Conservation (phyloP, 2,329 filamentous ascomycete species). For the Purpureocillium takamizusanense region DNA sequence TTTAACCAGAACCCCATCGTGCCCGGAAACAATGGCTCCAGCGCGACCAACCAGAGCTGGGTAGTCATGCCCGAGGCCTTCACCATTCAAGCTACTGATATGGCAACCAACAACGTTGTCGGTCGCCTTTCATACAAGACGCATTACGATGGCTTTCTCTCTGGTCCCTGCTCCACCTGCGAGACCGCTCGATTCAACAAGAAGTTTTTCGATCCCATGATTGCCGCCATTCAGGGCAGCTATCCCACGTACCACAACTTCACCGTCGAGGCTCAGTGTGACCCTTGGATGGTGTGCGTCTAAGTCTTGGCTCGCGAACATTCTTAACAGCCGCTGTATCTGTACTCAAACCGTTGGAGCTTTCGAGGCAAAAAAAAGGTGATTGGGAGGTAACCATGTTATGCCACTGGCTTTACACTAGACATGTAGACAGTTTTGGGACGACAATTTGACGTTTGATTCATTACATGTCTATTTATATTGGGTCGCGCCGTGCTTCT, state of each 20-base stretch:
- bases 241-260: slow-evolving; percentile 29
- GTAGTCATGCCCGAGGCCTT: slow-evolving; percentile 30
- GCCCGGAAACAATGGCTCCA: slow-evolving; percentile 20
- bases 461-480: no score
- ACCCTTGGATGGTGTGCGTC: slow-evolving; percentile 27
- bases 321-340: slow-evolving; percentile 2
- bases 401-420: slow-evolving; percentile 8
- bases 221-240: slow-evolving; percentile 26
- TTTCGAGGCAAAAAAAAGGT: slow-evolving; percentile 2
- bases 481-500: no score
- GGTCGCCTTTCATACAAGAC: slow-evolving; percentile 27
- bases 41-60: slow-evolving; percentile 20
- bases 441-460: slow-evolving; percentile 2
- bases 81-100: slow-evolving; percentile 23
- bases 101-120: slow-evolving; percentile 20
- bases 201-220: slow-evolving; percentile 26
- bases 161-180: slow-evolving; percentile 25
- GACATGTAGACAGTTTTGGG: slow-evolving; percentile 6
- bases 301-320: slow-evolving; percentile 8
- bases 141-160: slow-evolving; percentile 26
- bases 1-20: slow-evolving; percentile 30
- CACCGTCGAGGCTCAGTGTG: slow-evolving; percentile 25
- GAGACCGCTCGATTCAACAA: slow-evolving; percentile 25
- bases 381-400: slow-evolving; percentile 7
- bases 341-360: slow-evolving; percentile 4